Evolutionary conservation across 441 rosid genomes (phyloP), one percentile per base, ranked within the genome.

Genomic region (Aquilaria agallochum): DNA sequence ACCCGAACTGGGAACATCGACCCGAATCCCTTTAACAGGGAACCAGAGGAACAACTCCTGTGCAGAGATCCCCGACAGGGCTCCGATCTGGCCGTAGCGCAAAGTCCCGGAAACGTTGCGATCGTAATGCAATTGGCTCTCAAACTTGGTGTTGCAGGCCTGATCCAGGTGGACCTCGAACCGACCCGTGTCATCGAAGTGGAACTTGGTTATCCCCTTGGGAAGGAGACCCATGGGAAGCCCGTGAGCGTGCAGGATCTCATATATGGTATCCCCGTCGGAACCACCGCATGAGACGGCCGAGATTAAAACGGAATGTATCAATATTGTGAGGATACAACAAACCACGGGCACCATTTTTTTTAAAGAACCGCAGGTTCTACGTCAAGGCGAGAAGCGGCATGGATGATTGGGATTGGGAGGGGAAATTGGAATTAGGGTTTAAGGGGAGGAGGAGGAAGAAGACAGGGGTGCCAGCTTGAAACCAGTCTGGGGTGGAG

Each of bases 11-110:
- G 96, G 96, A 1, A 87, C 73, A 58, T 92, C 97, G 30, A 89
- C 95, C 30, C 87, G 83, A 33, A 92, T 87, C 33, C 76, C 83
- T 68, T 79, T 85, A 4, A 92, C 96, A 49, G 84, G 89, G 70
- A 92, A 84, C 95, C 96, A 92, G 49, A 92, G 68, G 68, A 89
- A 92, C 12, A 92, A 68, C 69, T 92, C 96, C 69, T 89, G 89
- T 1, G 89, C 85, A 11, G 83, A 67, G 47, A 92, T 71, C 15
- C 97, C 97, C 0, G 83, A 79, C 53, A 92, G 65, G 2, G 76
- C 73, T 5, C 66, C 73, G 76, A 92, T 83, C 78, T 81, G 68
- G 6, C 89, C 82, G 56, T 52, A 73, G 31, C 73, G 68, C 45
- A 89, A 65, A 0, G 65, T 69, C 31, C 96, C 97, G 0, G 89